Evolutionary conservation across 257 asterid species (phyloP).

Genomic region (Capsicum rhomboideum): DNA sequence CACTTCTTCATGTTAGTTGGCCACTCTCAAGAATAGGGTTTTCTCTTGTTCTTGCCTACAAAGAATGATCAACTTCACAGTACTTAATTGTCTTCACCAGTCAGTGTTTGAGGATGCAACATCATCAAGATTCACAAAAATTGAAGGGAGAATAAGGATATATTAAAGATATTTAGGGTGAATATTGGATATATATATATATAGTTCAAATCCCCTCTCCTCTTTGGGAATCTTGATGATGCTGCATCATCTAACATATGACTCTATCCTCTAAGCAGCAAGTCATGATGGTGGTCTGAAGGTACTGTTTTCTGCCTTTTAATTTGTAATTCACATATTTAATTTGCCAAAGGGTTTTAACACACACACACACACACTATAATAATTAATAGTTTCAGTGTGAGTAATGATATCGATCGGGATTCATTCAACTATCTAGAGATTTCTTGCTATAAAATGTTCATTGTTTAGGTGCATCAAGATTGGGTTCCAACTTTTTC

Average conservation of each 20-base stretch:
- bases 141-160: not conserved
- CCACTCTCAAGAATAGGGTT: not conserved
- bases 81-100: not conserved
- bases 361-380: not conserved
- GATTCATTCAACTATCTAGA: not conserved
- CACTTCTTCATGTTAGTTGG: not conserved
- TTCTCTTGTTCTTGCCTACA: not conserved
- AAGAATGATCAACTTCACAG: not conserved
- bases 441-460: not conserved
- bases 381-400: not conserved
- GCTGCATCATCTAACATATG: constrained; percentile 3
- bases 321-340: not conserved
- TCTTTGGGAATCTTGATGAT: constrained; percentile 2
- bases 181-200: not conserved
- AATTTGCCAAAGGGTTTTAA: not conserved
- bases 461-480: not conserved
- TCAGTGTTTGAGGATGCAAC: not conserved
- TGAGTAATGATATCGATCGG: not conserved
- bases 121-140: constrained; percentile 3
- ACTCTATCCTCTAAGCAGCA: not conserved
- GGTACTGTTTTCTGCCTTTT: not conserved
- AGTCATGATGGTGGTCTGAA: not conserved
- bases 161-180: not conserved
- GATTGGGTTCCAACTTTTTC: not conserved
- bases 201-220: not conserved